These are phyloP conservation scores for Leavenworthia alabamica DNA, from an alignment of 345 rosid genomes.

Conservation along the genomic window DNA sequence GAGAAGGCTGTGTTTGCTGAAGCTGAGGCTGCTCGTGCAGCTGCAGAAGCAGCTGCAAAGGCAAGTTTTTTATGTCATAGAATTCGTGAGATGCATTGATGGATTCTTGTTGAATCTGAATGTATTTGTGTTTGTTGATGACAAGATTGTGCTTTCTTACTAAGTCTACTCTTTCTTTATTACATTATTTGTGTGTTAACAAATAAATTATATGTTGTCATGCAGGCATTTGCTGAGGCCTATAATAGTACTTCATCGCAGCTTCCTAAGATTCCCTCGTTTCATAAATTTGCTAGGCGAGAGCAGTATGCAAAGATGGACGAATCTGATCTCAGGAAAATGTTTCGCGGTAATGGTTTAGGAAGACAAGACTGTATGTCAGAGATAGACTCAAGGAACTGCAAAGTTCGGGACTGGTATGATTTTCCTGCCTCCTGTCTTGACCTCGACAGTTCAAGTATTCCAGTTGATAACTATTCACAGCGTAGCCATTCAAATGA, in stretches of 20 bases:
- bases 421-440: constrained; percentile 88
- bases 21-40: constrained; percentile 82
- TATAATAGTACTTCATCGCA: constrained; percentile 52
- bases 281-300: constrained; percentile 90
- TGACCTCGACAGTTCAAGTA: constrained; percentile 62
- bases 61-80: constrained; percentile 42
- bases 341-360: constrained; percentile 75
- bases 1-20: constrained; percentile 90
- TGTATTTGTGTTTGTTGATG: constrained; percentile 1
- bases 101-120: constrained; percentile 5
- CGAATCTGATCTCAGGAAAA: constrained; percentile 61
- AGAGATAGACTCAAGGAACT: constrained; percentile 97
- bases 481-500: constrained; percentile 92
- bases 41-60: constrained; percentile 88
- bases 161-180: background rate
- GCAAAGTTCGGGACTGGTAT: constrained; percentile 98
- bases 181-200: constrained; percentile 12
- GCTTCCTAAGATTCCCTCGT: constrained; percentile 98
- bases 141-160: background rate
- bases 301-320: constrained; percentile 84
- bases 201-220: constrained; percentile 10
- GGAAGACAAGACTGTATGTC: constrained; percentile 95
- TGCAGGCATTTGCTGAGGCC: constrained; percentile 88
- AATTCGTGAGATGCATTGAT: too few species aligned
- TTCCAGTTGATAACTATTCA: constrained; percentile 75